A percentile compares a stretch with the other conserved stretches of the same genome.
Conservation (phyloP, 441 rosid species). For the Corymbia calophylla region DNA sequence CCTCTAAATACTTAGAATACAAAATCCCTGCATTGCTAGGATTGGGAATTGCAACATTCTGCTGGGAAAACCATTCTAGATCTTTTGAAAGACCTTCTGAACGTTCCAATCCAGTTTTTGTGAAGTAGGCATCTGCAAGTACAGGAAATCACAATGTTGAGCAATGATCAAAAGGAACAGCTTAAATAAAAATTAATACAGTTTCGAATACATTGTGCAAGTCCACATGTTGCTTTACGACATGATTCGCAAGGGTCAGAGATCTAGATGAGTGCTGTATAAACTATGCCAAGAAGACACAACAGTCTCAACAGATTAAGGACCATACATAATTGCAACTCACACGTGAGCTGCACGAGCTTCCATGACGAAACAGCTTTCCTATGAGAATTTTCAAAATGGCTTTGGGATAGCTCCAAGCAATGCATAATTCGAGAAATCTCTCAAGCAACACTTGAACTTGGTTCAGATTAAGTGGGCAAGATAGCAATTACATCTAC, state of each 20-base stretch:
- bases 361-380: not conserved
- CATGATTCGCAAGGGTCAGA: not conserved
- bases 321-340: not conserved
- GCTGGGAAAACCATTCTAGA: slow-evolving; percentile 54
- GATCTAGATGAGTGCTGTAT: not conserved
- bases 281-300: not conserved
- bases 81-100: slow-evolving; percentile 53
- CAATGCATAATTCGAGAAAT: not conserved
- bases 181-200: not conserved
- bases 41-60: slow-evolving; percentile 44
- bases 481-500: not conserved
- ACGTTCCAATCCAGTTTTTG: slow-evolving; percentile 83
- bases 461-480: not conserved
- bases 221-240: not conserved
- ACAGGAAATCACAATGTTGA: not conserved
- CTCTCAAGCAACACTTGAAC: not conserved
- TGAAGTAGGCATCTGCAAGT: slow-evolving; percentile 71
- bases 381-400: not conserved
- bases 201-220: not conserved
- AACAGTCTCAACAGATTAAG: not conserved
- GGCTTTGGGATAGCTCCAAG: not conserved
- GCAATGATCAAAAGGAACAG: not conserved
- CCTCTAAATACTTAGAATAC: slow-evolving; percentile 65
- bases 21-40: slow-evolving; percentile 58
- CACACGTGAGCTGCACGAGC: not conserved